Percentiles rank a stretch among this genome's conserved stretches.
These are phyloP conservation scores for Pseudonitzschia delicatissima DNA, from an alignment of 108 stramenopile genomes.

Conservation along the genomic window DNA sequence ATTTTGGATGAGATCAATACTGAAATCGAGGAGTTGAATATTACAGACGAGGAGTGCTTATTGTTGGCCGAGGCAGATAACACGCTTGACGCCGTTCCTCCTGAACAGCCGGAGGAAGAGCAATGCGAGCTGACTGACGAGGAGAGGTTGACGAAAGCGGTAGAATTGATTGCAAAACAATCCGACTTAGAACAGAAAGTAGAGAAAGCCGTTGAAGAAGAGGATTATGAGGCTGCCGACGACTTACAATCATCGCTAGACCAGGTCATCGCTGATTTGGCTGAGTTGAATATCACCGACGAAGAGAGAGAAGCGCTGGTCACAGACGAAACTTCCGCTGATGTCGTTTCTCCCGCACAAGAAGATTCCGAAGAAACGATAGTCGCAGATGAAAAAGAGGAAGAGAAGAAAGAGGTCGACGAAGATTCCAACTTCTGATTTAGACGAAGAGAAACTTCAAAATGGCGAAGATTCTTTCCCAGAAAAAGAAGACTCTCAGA, in stretches of 20 bases:
- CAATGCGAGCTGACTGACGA: background rate
- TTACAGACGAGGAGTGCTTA: slow-evolving; percentile 55
- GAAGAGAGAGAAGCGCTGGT: slow-evolving; percentile 39
- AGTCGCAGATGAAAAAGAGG: background rate
- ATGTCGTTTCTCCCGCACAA: background rate
- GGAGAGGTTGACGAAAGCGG: slow-evolving; percentile 22
- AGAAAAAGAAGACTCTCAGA: background rate
- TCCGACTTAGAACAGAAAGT: slow-evolving; percentile 32
- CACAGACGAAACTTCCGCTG: slow-evolving; percentile 8
- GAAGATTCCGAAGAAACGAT: background rate
- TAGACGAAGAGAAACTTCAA: background rate
- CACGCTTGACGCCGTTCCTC: background rate
- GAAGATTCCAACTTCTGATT: background rate
- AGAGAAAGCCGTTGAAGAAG: slow-evolving; percentile 42
- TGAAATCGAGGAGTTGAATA: slow-evolving; percentile 33
- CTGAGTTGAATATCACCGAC: slow-evolving; percentile 39
- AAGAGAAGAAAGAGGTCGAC: background rate
- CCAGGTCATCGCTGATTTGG: slow-evolving; percentile 30
- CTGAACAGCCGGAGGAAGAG: background rate
- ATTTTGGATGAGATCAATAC: slow-evolving; percentile 27
- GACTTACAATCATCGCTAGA: slow-evolving; percentile 38
- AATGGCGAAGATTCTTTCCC: background rate
- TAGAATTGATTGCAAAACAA: slow-evolving; percentile 24
- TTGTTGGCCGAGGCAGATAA: slow-evolving; percentile 21
- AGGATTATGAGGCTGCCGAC: slow-evolving; percentile 55